Evolutionary conservation across 257 asterid species (phyloP).

Genomic region (Capsicum baccatum): DNA sequence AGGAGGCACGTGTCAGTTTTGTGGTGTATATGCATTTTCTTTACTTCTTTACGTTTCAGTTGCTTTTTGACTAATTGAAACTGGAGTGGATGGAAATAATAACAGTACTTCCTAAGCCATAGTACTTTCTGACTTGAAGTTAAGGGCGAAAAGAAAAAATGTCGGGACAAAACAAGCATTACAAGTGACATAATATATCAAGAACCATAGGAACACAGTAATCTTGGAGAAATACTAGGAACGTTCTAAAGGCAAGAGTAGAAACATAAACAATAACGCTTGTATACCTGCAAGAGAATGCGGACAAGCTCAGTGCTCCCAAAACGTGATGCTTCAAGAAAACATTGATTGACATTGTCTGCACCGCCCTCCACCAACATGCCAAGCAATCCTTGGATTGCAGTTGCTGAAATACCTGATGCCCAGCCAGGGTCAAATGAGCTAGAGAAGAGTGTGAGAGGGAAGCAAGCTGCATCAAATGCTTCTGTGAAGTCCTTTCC

Average conservation of each 20-base stretch:
- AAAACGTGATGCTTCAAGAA: constrained; percentile 98
- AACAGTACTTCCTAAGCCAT: not conserved
- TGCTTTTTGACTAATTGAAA: not conserved
- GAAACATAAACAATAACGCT: not conserved
- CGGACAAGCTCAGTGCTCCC: constrained; percentile 99
- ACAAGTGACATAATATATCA: not conserved
- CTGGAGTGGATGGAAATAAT: not conserved
- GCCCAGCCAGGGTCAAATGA: constrained; percentile 99
- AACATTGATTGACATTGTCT: constrained; percentile 96
- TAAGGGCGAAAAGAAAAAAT: not conserved
- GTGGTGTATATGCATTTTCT: not conserved
- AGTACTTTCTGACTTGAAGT: not conserved
- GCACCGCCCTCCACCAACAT: constrained; percentile 99
- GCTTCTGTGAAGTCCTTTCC: constrained; percentile 99
- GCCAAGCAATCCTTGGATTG: constrained; percentile 87
- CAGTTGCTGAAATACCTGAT: constrained; percentile 92
- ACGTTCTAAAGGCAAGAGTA: not conserved
- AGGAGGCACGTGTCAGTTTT: not conserved
- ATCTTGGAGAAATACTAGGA: not conserved
- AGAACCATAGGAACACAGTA: constrained; percentile 14
- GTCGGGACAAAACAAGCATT: not conserved
- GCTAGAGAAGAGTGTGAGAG: constrained; percentile 95
- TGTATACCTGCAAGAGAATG: constrained; percentile 82
- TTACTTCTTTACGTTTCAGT: not conserved
- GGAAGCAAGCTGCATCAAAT: constrained; percentile 99